Conservation (phyloP, 192 early-diverging fungal genomes). For the Entophlyctis helioformis region DNA sequence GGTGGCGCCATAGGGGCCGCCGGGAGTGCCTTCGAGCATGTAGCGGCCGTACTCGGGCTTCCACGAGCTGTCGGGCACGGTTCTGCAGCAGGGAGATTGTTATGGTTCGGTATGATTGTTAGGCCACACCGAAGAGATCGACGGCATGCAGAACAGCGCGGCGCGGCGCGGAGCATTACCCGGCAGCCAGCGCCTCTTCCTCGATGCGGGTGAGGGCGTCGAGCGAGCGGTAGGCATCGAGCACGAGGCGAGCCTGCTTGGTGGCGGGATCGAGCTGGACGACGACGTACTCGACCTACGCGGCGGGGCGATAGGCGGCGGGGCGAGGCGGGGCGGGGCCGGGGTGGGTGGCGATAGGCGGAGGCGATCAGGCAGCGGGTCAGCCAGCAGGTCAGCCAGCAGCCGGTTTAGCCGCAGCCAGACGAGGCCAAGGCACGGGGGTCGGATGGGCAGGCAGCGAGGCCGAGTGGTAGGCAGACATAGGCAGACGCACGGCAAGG, state of each 20-base stretch:
- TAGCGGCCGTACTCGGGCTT: conserved; percentile 92
- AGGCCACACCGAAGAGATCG: no score
- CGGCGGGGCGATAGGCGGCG: neutral
- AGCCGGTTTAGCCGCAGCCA: no score
- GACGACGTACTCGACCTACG: conserved; percentile 89
- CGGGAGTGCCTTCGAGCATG: conserved; percentile 96
- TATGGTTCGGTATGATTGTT: neutral
- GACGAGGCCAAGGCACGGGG: no score
- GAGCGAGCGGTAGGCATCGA: conserved; percentile 74
- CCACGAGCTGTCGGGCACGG: conserved; percentile 65
- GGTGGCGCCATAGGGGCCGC: conserved; percentile 74
- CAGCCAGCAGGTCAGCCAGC: no score
- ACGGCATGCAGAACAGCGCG: neutral
- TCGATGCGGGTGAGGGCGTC: conserved; percentile 61
- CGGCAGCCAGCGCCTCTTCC: conserved; percentile 35
- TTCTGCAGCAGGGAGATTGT: conserved; percentile 14
- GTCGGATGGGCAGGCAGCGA: no score
- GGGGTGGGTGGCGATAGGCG: no score
- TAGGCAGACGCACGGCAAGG: no score
- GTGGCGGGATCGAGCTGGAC: conserved; percentile 64
- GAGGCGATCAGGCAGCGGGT: no score
- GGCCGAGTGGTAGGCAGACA: no score
- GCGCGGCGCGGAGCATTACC: no score
- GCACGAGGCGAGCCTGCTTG: conserved; percentile 57
- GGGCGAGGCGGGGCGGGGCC: neutral